Evolutionary conservation across 2,329 filamentous ascomycete genomes (phyloP).

Genomic region (Cytospora schulzeri): DNA sequence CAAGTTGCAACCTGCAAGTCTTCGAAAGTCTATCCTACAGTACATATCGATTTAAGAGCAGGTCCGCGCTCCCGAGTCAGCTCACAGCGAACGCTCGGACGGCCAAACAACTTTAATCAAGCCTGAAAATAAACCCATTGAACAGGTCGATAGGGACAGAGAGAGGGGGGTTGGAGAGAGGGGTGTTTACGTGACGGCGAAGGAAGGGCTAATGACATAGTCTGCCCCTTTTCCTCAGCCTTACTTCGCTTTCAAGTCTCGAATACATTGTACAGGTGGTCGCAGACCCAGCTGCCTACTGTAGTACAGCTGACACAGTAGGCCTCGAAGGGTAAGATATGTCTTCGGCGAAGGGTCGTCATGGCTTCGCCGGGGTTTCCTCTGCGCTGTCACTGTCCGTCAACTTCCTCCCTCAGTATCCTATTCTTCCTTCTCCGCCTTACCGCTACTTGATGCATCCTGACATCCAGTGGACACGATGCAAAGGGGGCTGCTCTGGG

Average conservation of each 20-base stretch:
- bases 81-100: conserved; percentile 18
- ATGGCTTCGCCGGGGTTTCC: background rate
- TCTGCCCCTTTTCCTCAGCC: background rate
- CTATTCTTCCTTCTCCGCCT: conserved; percentile 3
- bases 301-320: background rate
- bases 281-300: background rate
- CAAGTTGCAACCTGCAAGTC: background rate
- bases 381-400: background rate
- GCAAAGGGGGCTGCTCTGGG: conserved; percentile 18
- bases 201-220: background rate
- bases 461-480: conserved; percentile 19
- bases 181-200: background rate
- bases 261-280: background rate
- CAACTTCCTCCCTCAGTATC: background rate
- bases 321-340: background rate
- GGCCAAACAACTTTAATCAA: conserved; percentile 8
- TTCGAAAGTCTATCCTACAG: background rate
- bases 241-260: background rate
- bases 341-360: background rate
- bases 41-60: conserved; percentile 18
- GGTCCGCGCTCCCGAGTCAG: conserved; percentile 14
- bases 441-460: conserved; percentile 21
- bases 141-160: conserved; percentile 6
- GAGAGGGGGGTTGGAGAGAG: background rate
- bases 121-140: conserved; percentile 8